A percentile compares a stretch with the other conserved stretches of the same genome.
phyloP scores from a whole-genome alignment of 1,284 basidiomycete genomes.

The Exobasidium rhododendri region DNA sequence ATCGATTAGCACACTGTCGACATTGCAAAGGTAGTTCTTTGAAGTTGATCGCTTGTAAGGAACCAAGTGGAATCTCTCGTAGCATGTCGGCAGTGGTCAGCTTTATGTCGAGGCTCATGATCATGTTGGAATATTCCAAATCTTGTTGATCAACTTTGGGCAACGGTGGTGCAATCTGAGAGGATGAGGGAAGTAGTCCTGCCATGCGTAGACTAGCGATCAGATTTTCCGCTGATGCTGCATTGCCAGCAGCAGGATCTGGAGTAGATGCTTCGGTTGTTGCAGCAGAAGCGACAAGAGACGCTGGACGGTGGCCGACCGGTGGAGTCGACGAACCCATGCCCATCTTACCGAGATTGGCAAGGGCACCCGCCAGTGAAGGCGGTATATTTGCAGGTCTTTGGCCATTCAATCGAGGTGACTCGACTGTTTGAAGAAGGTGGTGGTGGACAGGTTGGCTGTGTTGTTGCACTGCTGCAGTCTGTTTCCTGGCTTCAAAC shows the following conservation, averaged over 20 bases:
- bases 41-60: slow-evolving; percentile 39
- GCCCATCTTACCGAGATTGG: slow-evolving; percentile 21
- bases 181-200: slow-evolving; percentile 33
- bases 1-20: slow-evolving; percentile 89
- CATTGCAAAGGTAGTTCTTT: slow-evolving; percentile 73
- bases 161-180: slow-evolving; percentile 29
- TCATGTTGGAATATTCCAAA: slow-evolving; percentile 66
- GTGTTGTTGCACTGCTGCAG: not conserved
- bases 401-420: not conserved
- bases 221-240: slow-evolving; percentile 19
- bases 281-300: slow-evolving; percentile 18
- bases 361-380: slow-evolving; percentile 21
- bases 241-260: slow-evolving; percentile 19
- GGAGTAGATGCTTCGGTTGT: slow-evolving; percentile 9
- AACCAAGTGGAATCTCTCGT: slow-evolving; percentile 63
- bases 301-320: not conserved
- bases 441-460: not conserved
- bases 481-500: not conserved
- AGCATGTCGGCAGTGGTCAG: slow-evolving; percentile 71
- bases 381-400: slow-evolving; percentile 14
- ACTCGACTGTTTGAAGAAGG: not conserved
- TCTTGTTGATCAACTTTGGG: slow-evolving; percentile 49
- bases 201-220: slow-evolving; percentile 47
- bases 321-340: not conserved
- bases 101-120: slow-evolving; percentile 68